Percentiles rank a stretch among this genome's conserved stretches.
phyloP scores from a whole-genome alignment of 306 rosid species.

The Trifolium pratense region DNA sequence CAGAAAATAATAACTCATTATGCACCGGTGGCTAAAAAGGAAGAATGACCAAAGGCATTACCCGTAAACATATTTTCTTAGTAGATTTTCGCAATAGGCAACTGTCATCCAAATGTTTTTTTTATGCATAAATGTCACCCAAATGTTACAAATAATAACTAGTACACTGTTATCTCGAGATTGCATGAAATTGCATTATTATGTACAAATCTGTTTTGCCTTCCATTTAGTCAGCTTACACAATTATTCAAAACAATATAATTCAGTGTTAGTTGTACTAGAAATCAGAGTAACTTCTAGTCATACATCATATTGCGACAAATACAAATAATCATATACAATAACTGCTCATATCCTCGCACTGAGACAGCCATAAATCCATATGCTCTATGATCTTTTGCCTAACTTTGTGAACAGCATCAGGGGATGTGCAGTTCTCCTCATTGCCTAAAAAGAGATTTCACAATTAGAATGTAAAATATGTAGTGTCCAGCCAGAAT shows the following conservation, averaged over 20 bases:
- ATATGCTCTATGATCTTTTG: constrained; percentile 73
- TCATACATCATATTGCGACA: neutral
- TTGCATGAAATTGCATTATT: neutral
- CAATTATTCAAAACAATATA: constrained; percentile 16
- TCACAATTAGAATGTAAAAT: constrained; percentile 15
- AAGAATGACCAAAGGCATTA: too few species aligned
- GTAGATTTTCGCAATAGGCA: neutral
- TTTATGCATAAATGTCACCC: too few species aligned
- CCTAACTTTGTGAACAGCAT: constrained; percentile 80
- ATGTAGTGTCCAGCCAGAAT: too few species aligned
- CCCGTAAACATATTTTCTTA: neutral
- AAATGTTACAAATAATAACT: neutral
- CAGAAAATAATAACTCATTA: neutral
- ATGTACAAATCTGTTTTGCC: neutral
- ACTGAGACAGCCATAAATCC: constrained; percentile 87
- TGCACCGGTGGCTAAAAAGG: too few species aligned
- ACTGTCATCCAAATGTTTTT: too few species aligned
- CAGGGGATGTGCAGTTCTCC: constrained; percentile 75
- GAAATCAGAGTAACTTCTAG: constrained; percentile 26
- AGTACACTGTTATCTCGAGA: neutral
- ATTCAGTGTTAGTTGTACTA: neutral
- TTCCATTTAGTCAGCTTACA: constrained; percentile 14
- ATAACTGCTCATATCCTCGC: constrained; percentile 45
- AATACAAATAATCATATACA: constrained; percentile 41
- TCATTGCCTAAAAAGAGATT: constrained; percentile 64